phyloP scores from a whole-genome alignment of 1,284 basidiomycete species.

The Thelephora terrestris region DNA sequence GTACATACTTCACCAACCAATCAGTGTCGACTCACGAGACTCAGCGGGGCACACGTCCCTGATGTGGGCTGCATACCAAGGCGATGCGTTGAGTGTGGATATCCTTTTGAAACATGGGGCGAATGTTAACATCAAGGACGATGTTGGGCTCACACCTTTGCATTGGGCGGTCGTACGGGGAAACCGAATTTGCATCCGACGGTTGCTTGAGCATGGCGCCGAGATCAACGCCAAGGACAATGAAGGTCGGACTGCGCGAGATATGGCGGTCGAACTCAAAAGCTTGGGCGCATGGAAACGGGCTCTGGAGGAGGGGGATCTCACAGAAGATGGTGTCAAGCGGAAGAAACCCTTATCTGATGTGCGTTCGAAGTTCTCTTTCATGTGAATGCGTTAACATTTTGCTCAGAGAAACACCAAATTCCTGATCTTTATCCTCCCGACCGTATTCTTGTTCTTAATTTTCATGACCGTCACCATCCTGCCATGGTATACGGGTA shows the following conservation, averaged over 20 bases:
- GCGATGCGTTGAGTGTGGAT: slow-evolving; percentile 92
- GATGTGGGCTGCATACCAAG: slow-evolving; percentile 99
- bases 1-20: slow-evolving; percentile 87
- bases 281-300: slow-evolving; percentile 81
- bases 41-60: slow-evolving; percentile 89
- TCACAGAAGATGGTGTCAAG: slow-evolving; percentile 68
- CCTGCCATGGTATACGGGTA: slow-evolving; percentile 84
- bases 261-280: slow-evolving; percentile 94
- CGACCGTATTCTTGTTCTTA: slow-evolving; percentile 69
- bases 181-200: slow-evolving; percentile 77
- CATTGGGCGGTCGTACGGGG: slow-evolving; percentile 99
- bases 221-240: slow-evolving; percentile 77
- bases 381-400: slow-evolving; percentile 6
- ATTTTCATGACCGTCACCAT: slow-evolving; percentile 78
- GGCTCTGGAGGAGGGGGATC: slow-evolving; percentile 80
- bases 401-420: slow-evolving; percentile 61
- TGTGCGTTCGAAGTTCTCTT: slow-evolving; percentile 27
- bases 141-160: slow-evolving; percentile 78
- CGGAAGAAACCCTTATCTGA: slow-evolving; percentile 62
- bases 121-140: slow-evolving; percentile 66
- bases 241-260: slow-evolving; percentile 81
- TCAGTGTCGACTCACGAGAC: slow-evolving; percentile 83
- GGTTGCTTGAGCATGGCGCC: slow-evolving; percentile 78
- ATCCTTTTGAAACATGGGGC: slow-evolving; percentile 86
- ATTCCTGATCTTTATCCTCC: slow-evolving; percentile 73